Percentiles rank a stretch among this genome's conserved stretches.
These are phyloP conservation scores for Xanthoconium purpureum DNA, from an alignment of 768 basidiomycete species.

Conservation along the genomic window DNA sequence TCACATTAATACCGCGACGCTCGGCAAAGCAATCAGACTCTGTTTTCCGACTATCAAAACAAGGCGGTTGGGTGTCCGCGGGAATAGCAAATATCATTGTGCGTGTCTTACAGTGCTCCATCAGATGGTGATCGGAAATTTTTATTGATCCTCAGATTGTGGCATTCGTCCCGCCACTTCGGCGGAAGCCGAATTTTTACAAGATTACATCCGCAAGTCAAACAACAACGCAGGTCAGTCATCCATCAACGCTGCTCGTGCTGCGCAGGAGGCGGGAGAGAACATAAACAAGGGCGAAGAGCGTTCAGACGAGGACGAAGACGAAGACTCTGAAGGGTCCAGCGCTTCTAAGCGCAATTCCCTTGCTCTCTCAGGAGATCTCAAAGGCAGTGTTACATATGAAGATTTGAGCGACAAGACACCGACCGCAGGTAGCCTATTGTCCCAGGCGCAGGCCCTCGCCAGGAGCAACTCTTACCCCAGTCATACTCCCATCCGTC, in stretches of 20 bases:
- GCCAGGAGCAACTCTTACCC: slow-evolving; percentile 60
- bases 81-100: slow-evolving; percentile 98
- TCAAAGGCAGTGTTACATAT: slow-evolving; percentile 52
- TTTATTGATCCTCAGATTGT: slow-evolving; percentile 59
- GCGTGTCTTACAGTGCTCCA: slow-evolving; percentile 38
- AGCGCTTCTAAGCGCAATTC: slow-evolving; percentile 78
- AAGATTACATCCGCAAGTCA: slow-evolving; percentile 88
- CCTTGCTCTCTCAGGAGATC: slow-evolving; percentile 59
- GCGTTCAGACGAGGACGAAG: slow-evolving; percentile 79
- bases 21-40: slow-evolving; percentile 90
- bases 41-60: slow-evolving; percentile 97
- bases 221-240: slow-evolving; percentile 81
- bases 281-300: slow-evolving; percentile 59
- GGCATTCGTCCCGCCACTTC: slow-evolving; percentile 90
- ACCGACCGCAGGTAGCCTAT: slow-evolving; percentile 72
- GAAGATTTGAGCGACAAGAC: slow-evolving; percentile 82
- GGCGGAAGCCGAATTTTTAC: slow-evolving; percentile 87
- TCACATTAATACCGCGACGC: slow-evolving; percentile 92
- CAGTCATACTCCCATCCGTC: slow-evolving; percentile 72
- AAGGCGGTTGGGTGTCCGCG: slow-evolving; percentile 84
- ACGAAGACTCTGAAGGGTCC: slow-evolving; percentile 78
- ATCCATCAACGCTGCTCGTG: slow-evolving; percentile 70
- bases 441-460: slow-evolving; percentile 70
- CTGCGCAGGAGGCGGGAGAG: slow-evolving; percentile 69
- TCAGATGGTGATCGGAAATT: slow-evolving; percentile 31